These are phyloP conservation scores for Endocalyx cinctus DNA, from an alignment of 2,329 filamentous ascomycete genomes.

Conservation along the genomic window DNA sequence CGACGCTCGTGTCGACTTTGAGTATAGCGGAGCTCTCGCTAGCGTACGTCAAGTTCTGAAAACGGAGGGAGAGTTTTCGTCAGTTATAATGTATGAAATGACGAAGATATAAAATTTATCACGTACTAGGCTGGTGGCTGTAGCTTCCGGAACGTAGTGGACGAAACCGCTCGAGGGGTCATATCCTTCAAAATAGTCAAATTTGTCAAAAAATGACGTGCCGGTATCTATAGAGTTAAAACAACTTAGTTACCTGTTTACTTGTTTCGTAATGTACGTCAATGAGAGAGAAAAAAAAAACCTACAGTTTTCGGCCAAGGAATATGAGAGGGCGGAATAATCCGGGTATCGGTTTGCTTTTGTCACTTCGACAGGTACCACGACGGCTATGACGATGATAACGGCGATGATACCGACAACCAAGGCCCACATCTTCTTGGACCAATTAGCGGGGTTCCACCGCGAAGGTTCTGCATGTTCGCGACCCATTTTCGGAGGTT, in stretches of 20 bases:
- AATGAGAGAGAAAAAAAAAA: slow-evolving; percentile 3
- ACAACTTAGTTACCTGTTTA: not conserved
- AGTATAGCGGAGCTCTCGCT: slow-evolving; percentile 49
- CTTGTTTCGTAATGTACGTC: no score
- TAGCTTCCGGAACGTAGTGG: slow-evolving; percentile 44
- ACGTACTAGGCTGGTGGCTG: slow-evolving; percentile 39
- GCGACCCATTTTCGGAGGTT: no score
- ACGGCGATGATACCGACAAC: slow-evolving; percentile 33
- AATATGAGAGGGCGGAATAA: slow-evolving; percentile 44
- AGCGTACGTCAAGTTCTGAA: slow-evolving; percentile 62
- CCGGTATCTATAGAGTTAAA: slow-evolving; percentile 36
- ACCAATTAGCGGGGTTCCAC: slow-evolving; percentile 51
- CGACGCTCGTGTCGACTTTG: slow-evolving; percentile 56
- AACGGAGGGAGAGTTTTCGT: no score
- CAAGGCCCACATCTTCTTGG: slow-evolving; percentile 45
- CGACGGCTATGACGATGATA: slow-evolving; percentile 43
- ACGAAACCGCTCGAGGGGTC: slow-evolving; percentile 49
- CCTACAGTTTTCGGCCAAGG: slow-evolving; percentile 45
- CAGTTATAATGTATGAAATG: not conserved
- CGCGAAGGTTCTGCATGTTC: no score
- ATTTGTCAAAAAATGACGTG: slow-evolving; percentile 49
- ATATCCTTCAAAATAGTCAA: slow-evolving; percentile 47
- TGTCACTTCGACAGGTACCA: slow-evolving; percentile 42
- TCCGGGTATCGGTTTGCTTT: slow-evolving; percentile 40
- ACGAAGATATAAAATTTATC: no score